Base-by-base conservation (phyloP, 2,329 filamentous ascomycete genomes). In the Metarhizium sp. region DNA sequence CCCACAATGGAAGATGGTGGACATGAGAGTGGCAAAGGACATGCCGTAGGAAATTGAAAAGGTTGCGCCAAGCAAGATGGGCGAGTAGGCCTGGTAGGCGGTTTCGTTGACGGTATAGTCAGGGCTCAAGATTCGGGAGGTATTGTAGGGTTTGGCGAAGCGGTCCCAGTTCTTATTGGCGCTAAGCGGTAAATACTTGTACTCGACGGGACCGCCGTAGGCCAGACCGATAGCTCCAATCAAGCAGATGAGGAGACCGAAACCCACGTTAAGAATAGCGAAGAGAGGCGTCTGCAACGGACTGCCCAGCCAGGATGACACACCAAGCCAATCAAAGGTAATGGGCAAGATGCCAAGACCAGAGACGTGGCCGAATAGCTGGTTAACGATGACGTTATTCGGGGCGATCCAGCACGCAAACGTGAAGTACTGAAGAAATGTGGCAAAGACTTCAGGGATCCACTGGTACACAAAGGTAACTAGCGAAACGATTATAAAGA, bases 391-490 rank as follows among this genome's bases (percentile, higher is more conserved):
- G 6, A 80, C 69, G 57, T 78, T 84, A 36, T 84, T 73, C 3
- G 84, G 84, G 14, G 75, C 77, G 60, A 84, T 81, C 81, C 82
- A 85, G 47, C 78, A 80, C 14, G 78, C 70, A 67, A 80, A 83
- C 7, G 79, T 77, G 62, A 85, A 84, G 40, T 78, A 74, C 50
- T 75, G 78, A 2, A 85, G 69, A 50, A 78, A 80, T 32, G 78
- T 78, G 36, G 78, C 80, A 32, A 86, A 75, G 50, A 78, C 78
- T 5, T 78, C 78, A 0, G 80, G 80, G 56, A 81, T 72, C 74
- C 76, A 81, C 60, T 81, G 76, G 76, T 78, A 82, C 32, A 73
- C 61, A 61, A 82, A 85, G 2, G 75, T 74, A 4, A 67, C 73
- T 6, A 69, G 58, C 59, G 78, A 72, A 29, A 78, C 71, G 53